Conservation (phyloP, 345 rosid genomes). For the Linum usitatissimum region DNA sequence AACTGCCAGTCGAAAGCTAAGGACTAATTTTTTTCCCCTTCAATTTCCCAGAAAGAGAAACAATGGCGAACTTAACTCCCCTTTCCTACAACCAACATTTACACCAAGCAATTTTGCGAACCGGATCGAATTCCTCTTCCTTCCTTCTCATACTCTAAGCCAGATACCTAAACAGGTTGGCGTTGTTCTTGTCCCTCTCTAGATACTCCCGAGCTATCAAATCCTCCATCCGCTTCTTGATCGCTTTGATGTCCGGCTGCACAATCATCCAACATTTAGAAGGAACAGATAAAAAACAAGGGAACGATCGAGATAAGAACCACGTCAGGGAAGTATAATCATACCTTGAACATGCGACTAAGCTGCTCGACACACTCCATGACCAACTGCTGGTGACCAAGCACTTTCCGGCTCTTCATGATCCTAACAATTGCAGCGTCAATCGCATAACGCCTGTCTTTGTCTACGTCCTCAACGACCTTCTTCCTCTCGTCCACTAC, state of each 20-base stretch:
- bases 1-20: not conserved
- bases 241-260: conserved; percentile 94
- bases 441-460: conserved; percentile 80
- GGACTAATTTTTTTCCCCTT: not conserved
- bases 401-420: conserved; percentile 83
- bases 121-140: too few species aligned
- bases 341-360: conserved; percentile 94
- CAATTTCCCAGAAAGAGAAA: not conserved
- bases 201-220: conserved; percentile 74
- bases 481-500: conserved; percentile 89
- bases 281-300: too few species aligned
- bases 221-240: conserved; percentile 93
- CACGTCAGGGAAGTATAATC: not conserved
- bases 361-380: conserved; percentile 86
- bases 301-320: too few species aligned
- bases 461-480: conserved; percentile 86
- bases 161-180: conserved; percentile 60
- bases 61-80: not conserved
- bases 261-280: not conserved
- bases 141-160: conserved; percentile 21
- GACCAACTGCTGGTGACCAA: conserved; percentile 79
- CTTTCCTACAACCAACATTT: not conserved
- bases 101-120: not conserved
- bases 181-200: conserved; percentile 84
- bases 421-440: conserved; percentile 98